phyloP scores from a whole-genome alignment of 768 basidiomycete genomes.

The Leucocoprinus leucothites region DNA sequence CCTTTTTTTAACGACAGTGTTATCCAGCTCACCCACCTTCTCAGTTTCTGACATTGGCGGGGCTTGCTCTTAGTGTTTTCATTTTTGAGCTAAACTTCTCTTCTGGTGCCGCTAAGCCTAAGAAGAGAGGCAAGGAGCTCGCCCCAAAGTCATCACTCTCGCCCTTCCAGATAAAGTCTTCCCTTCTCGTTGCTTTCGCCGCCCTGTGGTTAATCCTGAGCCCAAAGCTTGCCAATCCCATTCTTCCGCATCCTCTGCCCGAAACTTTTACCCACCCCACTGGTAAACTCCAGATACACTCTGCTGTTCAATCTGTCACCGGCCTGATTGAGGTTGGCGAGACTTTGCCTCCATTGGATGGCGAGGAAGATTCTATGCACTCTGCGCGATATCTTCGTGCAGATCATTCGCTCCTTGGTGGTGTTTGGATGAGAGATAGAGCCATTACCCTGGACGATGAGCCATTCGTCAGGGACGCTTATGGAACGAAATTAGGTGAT shows the following conservation, averaged over 20 bases:
- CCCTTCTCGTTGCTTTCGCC: conserved; percentile 27
- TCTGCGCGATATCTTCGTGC: conserved; percentile 61
- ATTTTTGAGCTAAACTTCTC: conserved; percentile 8
- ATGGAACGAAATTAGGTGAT: conserved; percentile 58
- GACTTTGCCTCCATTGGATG: conserved; percentile 36
- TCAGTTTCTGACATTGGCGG: conserved; percentile 37
- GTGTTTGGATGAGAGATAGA: conserved; percentile 73
- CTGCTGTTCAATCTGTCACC: conserved; percentile 66
- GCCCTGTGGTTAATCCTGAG: conserved; percentile 33
- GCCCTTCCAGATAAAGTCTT: conserved; percentile 21
- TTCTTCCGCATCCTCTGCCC: conserved; percentile 51
- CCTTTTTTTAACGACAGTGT: neutral
- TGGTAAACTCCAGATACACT: conserved; percentile 63
- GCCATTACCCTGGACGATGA: conserved; percentile 39
- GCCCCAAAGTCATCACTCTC: conserved; percentile 12
- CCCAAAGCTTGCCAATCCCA: conserved; percentile 46
- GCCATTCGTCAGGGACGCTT: conserved; percentile 45
- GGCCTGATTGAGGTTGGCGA: conserved; percentile 86
- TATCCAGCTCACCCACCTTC: conserved; percentile 14
- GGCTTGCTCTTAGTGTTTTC: conserved; percentile 8
- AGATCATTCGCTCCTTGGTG: conserved; percentile 63
- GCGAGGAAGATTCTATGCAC: conserved; percentile 34
- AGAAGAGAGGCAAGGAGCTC: conserved; percentile 18
- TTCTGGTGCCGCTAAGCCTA: conserved; percentile 10
- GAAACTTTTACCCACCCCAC: conserved; percentile 49